These are phyloP conservation scores for Trichocomaceae sp. DNA, from an alignment of 2,329 filamentous ascomycete genomes.

Conservation along the genomic window DNA sequence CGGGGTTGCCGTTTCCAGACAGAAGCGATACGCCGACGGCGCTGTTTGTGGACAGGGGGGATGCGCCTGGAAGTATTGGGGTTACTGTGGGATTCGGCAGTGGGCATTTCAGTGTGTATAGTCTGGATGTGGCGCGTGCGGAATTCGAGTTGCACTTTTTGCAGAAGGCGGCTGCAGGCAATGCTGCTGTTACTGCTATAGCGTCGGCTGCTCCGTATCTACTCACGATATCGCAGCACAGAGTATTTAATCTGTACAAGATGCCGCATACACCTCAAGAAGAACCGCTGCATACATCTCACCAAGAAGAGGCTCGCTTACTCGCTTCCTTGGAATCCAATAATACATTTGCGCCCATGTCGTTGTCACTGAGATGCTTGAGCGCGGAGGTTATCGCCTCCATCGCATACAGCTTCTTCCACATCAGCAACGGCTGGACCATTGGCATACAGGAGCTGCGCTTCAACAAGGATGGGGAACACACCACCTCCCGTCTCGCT, in stretches of 20 bases:
- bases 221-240: slow-evolving; percentile 67
- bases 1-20: slow-evolving; percentile 39
- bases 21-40: slow-evolving; percentile 60
- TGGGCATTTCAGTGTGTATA: slow-evolving; percentile 66
- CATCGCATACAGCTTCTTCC: slow-evolving; percentile 77
- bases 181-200: slow-evolving; percentile 60
- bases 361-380: slow-evolving; percentile 70
- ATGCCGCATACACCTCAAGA: slow-evolving; percentile 35
- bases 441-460: slow-evolving; percentile 87
- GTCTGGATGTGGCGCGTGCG: slow-evolving; percentile 43
- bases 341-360: slow-evolving; percentile 69
- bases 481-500: slow-evolving; percentile 32
- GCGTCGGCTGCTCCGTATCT: slow-evolving; percentile 70
- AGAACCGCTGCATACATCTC: slow-evolving; percentile 21
- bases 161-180: slow-evolving; percentile 42
- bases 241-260: slow-evolving; percentile 69
- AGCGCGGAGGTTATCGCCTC: slow-evolving; percentile 64
- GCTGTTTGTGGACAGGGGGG: slow-evolving; percentile 17
- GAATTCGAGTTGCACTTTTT: slow-evolving; percentile 49
- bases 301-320: slow-evolving; percentile 45
- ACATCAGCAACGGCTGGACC: slow-evolving; percentile 73
- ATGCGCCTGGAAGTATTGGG: slow-evolving; percentile 47
- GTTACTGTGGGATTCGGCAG: slow-evolving; percentile 64
- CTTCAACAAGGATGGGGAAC: slow-evolving; percentile 47
- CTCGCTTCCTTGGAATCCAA: slow-evolving; percentile 75